Conservation (phyloP, 306 rosid genomes). For the Ormosia semicastrata region DNA sequence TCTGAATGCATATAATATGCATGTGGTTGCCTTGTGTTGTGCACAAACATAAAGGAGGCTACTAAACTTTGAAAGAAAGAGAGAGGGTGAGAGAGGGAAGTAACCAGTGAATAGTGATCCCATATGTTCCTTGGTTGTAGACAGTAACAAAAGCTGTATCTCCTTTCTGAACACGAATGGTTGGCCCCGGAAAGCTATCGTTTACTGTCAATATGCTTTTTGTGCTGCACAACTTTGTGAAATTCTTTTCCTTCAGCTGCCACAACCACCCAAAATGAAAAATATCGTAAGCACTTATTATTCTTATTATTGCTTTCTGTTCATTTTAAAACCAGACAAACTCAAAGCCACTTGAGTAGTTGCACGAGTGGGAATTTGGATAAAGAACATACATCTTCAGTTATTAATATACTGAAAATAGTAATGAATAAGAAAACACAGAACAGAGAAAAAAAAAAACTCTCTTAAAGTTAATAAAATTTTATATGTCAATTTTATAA, state of each 20-base stretch:
- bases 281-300: neutral
- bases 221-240: constrained; percentile 33
- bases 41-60: neutral
- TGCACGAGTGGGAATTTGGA: neutral
- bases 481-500: neutral
- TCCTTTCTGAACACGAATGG: constrained; percentile 20
- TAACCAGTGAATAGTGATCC: constrained; percentile 31
- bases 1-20: neutral
- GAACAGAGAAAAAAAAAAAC: neutral
- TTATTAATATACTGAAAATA: neutral
- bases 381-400: neutral
- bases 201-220: constrained; percentile 35
- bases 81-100: neutral
- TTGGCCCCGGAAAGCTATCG: constrained; percentile 41
- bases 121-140: constrained; percentile 32
- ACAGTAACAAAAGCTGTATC: constrained; percentile 30
- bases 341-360: neutral
- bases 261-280: neutral
- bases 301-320: neutral
- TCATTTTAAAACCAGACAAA: neutral
- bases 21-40: neutral
- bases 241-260: constrained; percentile 30
- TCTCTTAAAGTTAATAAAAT: neutral
- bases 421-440: neutral
- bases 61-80: neutral